phyloP scores from a whole-genome alignment of 495 filamentous ascomycete species.

The Clavariopsis aquatica region DNA sequence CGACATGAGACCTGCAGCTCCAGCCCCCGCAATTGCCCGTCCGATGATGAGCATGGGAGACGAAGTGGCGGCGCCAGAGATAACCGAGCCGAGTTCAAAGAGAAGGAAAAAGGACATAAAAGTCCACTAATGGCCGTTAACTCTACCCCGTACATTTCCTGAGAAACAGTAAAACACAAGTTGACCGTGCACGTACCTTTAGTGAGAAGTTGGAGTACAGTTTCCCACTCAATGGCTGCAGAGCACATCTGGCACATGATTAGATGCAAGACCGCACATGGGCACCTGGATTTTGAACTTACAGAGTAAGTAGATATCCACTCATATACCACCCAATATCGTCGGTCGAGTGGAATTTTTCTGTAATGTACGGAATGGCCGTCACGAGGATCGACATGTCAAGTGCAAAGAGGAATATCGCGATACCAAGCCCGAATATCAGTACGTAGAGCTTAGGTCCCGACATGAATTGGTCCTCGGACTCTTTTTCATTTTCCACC shows the following conservation, averaged over 20 bases:
- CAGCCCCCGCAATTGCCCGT: slow-evolving; percentile 81
- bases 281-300: too few relatives aligned
- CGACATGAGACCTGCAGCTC: slow-evolving; percentile 78
- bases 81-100: slow-evolving; percentile 80
- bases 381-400: slow-evolving; percentile 24
- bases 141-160: background rate
- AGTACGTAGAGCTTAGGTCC: slow-evolving; percentile 24
- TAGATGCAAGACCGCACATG: too few relatives aligned
- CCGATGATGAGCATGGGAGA: slow-evolving; percentile 78
- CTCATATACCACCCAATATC: slow-evolving; percentile 75
- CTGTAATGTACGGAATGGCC: slow-evolving; percentile 81
- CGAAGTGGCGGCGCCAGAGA: slow-evolving; percentile 76
- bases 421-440: slow-evolving; percentile 20
- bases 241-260: slow-evolving; percentile 11
- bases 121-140: slow-evolving; percentile 13
- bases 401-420: slow-evolving; percentile 26
- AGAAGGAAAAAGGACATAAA: slow-evolving; percentile 70
- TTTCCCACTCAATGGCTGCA: slow-evolving; percentile 26
- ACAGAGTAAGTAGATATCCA: slow-evolving; percentile 23
- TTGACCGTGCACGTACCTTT: background rate
- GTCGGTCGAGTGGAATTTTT: slow-evolving; percentile 68
- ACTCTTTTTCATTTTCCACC: slow-evolving; percentile 2
- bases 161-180: background rate
- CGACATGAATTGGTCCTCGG: slow-evolving; percentile 22
- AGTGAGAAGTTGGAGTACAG: slow-evolving; percentile 29